A percentile compares a stretch with the other conserved stretches of the same genome.
These are phyloP conservation scores for Nicotiana attenuata DNA, from an alignment of 257 asterid species.

Conservation along the genomic window DNA sequence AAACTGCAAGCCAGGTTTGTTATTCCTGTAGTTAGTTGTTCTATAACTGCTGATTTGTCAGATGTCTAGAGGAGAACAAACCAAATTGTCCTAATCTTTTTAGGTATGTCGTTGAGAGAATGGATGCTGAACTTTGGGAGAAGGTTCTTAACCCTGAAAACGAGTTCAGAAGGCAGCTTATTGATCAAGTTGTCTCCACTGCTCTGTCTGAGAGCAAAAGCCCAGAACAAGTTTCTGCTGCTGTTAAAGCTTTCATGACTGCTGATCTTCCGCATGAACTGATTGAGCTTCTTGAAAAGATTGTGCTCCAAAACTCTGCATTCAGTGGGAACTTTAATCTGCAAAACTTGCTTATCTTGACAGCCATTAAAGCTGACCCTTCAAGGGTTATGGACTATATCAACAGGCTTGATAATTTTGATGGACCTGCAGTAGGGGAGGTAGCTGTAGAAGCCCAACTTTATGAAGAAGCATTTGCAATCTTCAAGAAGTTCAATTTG, in stretches of 20 bases:
- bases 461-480: conserved; percentile 93
- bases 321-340: conserved; percentile 97
- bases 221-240: conserved; percentile 99
- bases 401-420: conserved; percentile 95
- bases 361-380: conserved; percentile 97
- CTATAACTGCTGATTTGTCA: not conserved
- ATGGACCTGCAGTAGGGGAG: conserved; percentile 99
- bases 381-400: conserved; percentile 97
- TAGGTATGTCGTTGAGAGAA: conserved; percentile 97
- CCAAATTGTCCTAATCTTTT: conserved; percentile 10
- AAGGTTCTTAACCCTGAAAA: conserved; percentile 94
- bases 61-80: not conserved
- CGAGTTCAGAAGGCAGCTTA: conserved; percentile 93
- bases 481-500: conserved; percentile 95
- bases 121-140: conserved; percentile 97
- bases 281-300: conserved; percentile 97
- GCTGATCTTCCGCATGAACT: conserved; percentile 99
- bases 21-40: conserved; percentile 12
- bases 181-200: conserved; percentile 99
- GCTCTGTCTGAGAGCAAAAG: conserved; percentile 99
- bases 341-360: conserved; percentile 91
- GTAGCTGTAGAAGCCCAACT: conserved; percentile 94
- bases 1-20: conserved; percentile 96
- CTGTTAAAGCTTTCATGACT: conserved; percentile 98
- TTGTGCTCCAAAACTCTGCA: conserved; percentile 95